Base-by-base conservation (phyloP, 768 basidiomycete species). In the Auriscalpium vulgare region DNA sequence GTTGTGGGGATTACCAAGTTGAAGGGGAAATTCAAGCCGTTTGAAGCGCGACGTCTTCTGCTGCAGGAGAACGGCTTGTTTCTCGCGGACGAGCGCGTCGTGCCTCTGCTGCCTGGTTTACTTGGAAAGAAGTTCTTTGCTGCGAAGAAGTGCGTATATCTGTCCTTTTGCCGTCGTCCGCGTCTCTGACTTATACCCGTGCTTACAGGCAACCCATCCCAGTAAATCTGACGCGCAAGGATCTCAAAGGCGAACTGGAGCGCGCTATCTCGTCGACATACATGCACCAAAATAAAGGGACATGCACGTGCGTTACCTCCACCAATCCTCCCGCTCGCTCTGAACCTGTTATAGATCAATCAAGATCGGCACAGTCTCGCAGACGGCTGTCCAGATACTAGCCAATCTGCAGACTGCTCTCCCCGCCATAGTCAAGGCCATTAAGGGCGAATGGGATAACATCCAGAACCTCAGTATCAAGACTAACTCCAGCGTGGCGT, bases 201-300 rank as follows among this genome's bases (percentile, higher is more conserved):
- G 58, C 11, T 17, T 37, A 6, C 56, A 97, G 95, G 73, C 91
- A 95, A 69, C 97, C 97, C 1, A 91, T 97, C 36, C 93, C 97
- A 1, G 95, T 98, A n/a, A 85, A 82, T 61, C 69, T 99, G 52
- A 85, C 80, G 10, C 83, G 87, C 21, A 94, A 93, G 66, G 89
- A 95, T 70, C 78, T 99, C 56, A 98, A 97, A 69, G 80, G 77
- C 48, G 94, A 97, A 65, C 80, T 99, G 10, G 95, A 95, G 69
- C 84, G 87, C 47, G 95, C 95, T 16, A 84, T 99, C 61, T 85
- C 85, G 4, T 93, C 94, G 10, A 95, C 95, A 2, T 97, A 97
- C 70, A 90, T 97, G 86, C 89, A 94, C 69, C 90, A 94, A 71
- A 92, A 94, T 55, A 84, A 82, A 60, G 97, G 97, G 11, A 97